Percentiles rank a stretch among this genome's conserved stretches.
phyloP scores from a whole-genome alignment of 2,329 filamentous ascomycete species.

The Falciphora oryzae region DNA sequence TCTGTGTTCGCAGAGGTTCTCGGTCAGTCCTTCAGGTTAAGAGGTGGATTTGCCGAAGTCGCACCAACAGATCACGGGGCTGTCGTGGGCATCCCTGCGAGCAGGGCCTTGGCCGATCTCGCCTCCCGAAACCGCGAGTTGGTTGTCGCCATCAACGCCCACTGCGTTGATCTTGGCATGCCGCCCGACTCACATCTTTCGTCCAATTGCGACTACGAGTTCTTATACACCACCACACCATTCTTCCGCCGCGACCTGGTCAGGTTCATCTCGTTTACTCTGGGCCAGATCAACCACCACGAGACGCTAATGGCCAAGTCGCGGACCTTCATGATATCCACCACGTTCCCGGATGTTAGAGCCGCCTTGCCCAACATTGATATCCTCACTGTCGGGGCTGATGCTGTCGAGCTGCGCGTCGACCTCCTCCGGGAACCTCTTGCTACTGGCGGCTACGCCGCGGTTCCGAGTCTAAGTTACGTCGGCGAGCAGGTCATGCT shows the following conservation, averaged over 20 bases:
- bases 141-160: constrained; percentile 67
- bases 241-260: constrained; percentile 72
- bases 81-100: constrained; percentile 61
- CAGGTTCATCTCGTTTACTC: constrained; percentile 70
- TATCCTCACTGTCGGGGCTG: constrained; percentile 79
- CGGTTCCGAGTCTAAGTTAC: constrained; percentile 73
- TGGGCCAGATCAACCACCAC: constrained; percentile 75
- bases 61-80: constrained; percentile 50
- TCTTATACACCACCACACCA: constrained; percentile 68
- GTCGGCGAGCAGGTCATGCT: constrained; percentile 84
- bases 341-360: constrained; percentile 80
- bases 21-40: constrained; percentile 63
- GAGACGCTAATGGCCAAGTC: constrained; percentile 71
- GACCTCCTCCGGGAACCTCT: constrained; percentile 72
- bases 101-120: constrained; percentile 52
- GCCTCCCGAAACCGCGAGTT: constrained; percentile 50
- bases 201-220: constrained; percentile 74
- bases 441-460: constrained; percentile 50
- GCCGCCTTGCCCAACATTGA: constrained; percentile 79
- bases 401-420: constrained; percentile 79
- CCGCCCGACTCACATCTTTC: constrained; percentile 62
- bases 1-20: constrained; percentile 72
- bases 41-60: constrained; percentile 48
- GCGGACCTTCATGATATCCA: constrained; percentile 79
- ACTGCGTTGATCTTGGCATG: constrained; percentile 67